Percentiles rank a stretch among this genome's conserved stretches.
phyloP scores from a whole-genome alignment of 139 green algal species.

The Mychonastes homosphaera region DNA sequence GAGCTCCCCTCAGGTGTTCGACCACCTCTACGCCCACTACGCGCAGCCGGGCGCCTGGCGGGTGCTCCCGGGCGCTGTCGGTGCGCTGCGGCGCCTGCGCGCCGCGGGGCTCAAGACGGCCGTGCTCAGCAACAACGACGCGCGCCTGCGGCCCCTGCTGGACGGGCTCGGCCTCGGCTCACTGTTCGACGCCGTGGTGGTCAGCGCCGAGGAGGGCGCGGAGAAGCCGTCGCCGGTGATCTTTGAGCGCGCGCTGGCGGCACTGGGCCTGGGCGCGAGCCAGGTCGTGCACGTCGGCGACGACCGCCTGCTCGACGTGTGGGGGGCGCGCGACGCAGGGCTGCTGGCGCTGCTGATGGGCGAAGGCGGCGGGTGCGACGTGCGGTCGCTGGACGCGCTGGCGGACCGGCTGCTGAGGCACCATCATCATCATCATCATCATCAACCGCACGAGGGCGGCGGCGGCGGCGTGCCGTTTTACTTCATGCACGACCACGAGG shows the following conservation, averaged over 20 bases:
- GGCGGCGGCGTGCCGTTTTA: too few relatives aligned
- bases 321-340: slow-evolving; percentile 67
- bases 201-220: slow-evolving; percentile 52
- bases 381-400: too few relatives aligned
- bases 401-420: too few relatives aligned
- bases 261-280: slow-evolving; percentile 32
- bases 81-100: slow-evolving; percentile 41
- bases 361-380: too few relatives aligned
- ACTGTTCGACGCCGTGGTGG: slow-evolving; percentile 71
- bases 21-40: slow-evolving; percentile 64
- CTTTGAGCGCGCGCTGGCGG: slow-evolving; percentile 38
- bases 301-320: slow-evolving; percentile 77
- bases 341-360: too few relatives aligned
- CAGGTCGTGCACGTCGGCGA: slow-evolving; percentile 68
- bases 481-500: too few relatives aligned
- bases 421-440: too few relatives aligned
- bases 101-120: slow-evolving; percentile 42
- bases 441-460: too few relatives aligned
- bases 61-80: slow-evolving; percentile 34
- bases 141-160: slow-evolving; percentile 68
- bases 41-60: slow-evolving; percentile 38
- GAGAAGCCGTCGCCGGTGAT: slow-evolving; percentile 86
- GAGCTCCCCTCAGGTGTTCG: slow-evolving; percentile 19
- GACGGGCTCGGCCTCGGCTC: slow-evolving; percentile 33
- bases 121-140: slow-evolving; percentile 88